Base-by-base conservation (phyloP, 23 red algal species). In the Gracilariopsis chorda region DNA sequence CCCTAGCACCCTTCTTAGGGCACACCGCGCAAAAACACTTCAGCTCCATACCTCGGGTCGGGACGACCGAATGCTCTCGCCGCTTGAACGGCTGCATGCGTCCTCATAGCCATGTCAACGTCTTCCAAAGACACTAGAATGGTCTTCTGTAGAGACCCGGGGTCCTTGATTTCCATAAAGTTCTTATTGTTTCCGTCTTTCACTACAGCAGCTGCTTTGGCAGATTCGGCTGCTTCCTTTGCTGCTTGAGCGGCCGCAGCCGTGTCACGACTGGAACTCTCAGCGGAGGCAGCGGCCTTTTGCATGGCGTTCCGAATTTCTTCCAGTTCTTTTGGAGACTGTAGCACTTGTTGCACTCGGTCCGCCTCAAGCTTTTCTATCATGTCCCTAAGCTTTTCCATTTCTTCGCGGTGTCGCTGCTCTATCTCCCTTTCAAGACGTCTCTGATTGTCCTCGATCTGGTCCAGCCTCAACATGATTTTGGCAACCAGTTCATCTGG, bases 51-150 rank as follows among this genome's bases (percentile, higher is more conserved):
- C 28, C 82, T 30, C 81, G 47, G 20, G 68, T 94, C 92, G 4
- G 83, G 76, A 46, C 83, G 47, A 17, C 92, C 92, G 56, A 94
- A 94, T 11, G 92, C 92, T n/a, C 83, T 67, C 20, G 80, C 63
- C 16, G 47, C 41, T 23, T 32, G 72, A 7, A 94, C 75, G 32
- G 92, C 69, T 0, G 92, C 65, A 80, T 94, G 92, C 40, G 53
- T 46, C 32, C 59, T 79, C 60, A 94, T 86, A 1, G 83, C 92
- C 60, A 77, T 33, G n/a, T 94, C 92, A 17, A 94, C 92, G 16
- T 94, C 92, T 19, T 94, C 80, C 39, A 94, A 51, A 5, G 73
- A 87, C 1, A 94, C 75, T 17, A 86, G 24, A 43, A 94, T 70
- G 8, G 71, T 86, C 71, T 88, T 87, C 24, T 85, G 58, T 17